Percentiles rank a stretch among this genome's conserved stretches.
Evolutionary conservation across 495 filamentous ascomycete genomes (phyloP).

Genomic region (Filosporella fistucella): DNA sequence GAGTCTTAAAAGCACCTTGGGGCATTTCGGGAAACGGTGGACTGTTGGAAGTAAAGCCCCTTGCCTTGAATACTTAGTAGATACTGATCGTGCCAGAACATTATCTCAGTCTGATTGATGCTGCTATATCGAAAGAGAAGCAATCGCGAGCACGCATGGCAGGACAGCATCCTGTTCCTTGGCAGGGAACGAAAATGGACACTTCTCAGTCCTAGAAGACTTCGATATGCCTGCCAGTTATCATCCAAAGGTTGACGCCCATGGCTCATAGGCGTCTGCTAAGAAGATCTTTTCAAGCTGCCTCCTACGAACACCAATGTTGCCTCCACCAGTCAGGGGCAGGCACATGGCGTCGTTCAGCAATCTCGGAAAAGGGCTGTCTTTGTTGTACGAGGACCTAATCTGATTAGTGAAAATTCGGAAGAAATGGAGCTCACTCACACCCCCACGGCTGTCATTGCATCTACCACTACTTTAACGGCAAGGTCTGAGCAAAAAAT

Average conservation of each 20-base stretch:
- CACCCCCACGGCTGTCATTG: conserved; percentile 45
- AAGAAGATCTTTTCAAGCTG: conserved; percentile 46
- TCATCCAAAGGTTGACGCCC: conserved; percentile 13
- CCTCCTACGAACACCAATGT: conserved; percentile 48
- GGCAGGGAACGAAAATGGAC: background rate
- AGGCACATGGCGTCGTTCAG: conserved; percentile 44
- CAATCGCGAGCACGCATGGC: background rate
- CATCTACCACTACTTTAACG: conserved; percentile 40
- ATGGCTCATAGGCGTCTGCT: conserved; percentile 39
- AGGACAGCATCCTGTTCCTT: too few relatives aligned
- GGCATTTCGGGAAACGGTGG: conserved; percentile 13
- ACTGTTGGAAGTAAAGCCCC: conserved; percentile 13
- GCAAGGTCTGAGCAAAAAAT: conserved; percentile 45
- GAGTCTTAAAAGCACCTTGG: conserved; percentile 8
- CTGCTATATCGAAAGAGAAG: background rate
- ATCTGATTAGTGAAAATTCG: background rate
- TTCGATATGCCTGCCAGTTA: background rate
- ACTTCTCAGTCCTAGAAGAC: background rate
- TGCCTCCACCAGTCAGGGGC: conserved; percentile 52
- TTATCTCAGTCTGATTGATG: conserved; percentile 10
- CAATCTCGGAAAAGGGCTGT: conserved; percentile 39
- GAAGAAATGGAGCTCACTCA: conserved; percentile 19
- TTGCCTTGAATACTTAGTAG: background rate
- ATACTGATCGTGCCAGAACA: conserved; percentile 1
- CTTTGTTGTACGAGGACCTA: conserved; percentile 38